These are phyloP conservation scores for Paracamarosporium sp. DNA, from an alignment of 2,329 filamentous ascomycete species.

Conservation along the genomic window DNA sequence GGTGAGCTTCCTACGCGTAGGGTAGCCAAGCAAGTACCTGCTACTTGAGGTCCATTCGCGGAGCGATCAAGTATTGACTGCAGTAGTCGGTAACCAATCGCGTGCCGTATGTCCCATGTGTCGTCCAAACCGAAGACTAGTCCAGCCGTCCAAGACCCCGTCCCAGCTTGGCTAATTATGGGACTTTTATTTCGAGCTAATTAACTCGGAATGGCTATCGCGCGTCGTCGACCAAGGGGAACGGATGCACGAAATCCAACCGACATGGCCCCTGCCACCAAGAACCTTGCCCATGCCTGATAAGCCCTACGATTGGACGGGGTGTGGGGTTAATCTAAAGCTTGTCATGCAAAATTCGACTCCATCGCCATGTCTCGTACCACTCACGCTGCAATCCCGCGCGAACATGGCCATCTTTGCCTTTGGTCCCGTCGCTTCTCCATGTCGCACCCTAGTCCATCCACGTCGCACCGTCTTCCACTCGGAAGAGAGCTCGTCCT, in stretches of 20 bases:
- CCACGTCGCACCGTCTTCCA: slow-evolving; percentile 35
- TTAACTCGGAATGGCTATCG: slow-evolving; percentile 40
- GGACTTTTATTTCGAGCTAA: slow-evolving; percentile 33
- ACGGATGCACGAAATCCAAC: slow-evolving; percentile 28
- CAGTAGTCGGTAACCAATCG: slow-evolving; percentile 43
- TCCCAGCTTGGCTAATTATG: slow-evolving; percentile 38
- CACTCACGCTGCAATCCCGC: slow-evolving; percentile 36
- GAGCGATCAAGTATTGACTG: slow-evolving; percentile 45
- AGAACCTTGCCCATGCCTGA: slow-evolving; percentile 24
- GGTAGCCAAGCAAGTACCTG: slow-evolving; percentile 24
- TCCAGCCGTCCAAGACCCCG: slow-evolving; percentile 21
- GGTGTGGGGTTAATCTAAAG: slow-evolving; percentile 33
- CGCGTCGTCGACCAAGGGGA: slow-evolving; percentile 5
- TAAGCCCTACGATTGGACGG: slow-evolving; percentile 36
- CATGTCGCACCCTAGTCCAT: slow-evolving; percentile 37
- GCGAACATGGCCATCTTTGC: slow-evolving; percentile 28
- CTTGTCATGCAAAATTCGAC: slow-evolving; percentile 46
- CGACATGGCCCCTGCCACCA: slow-evolving; percentile 29
- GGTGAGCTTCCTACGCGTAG: slow-evolving; percentile 37
- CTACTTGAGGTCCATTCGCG: slow-evolving; percentile 41
- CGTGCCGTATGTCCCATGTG: slow-evolving; percentile 14
- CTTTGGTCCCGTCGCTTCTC: slow-evolving; percentile 36
- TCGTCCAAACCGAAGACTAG: slow-evolving; percentile 23
- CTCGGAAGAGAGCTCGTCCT: slow-evolving; percentile 29
- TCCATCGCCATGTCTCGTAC: slow-evolving; percentile 33